These are phyloP conservation scores for Teratosphaeria pseudoeucalypti DNA, from an alignment of 2,329 filamentous ascomycete genomes.

Conservation along the genomic window DNA sequence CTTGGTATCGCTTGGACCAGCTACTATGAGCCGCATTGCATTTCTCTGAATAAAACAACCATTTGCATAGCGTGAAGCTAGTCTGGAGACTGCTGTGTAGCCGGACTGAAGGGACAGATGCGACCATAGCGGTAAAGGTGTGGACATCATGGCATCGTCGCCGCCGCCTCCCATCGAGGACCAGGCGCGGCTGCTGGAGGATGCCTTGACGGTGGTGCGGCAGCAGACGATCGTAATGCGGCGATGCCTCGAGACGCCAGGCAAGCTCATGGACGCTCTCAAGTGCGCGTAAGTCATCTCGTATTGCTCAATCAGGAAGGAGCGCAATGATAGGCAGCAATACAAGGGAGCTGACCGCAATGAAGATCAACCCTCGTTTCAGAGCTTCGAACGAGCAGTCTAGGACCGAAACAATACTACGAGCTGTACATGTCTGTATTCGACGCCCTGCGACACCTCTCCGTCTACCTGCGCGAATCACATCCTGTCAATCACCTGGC, in stretches of 20 bases:
- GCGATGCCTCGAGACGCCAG: slow-evolving; percentile 90
- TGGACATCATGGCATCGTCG: slow-evolving; percentile 12
- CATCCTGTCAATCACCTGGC: slow-evolving; percentile 96
- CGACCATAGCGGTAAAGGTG: not conserved
- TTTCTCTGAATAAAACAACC: not conserved
- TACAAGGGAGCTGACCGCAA: slow-evolving; percentile 1
- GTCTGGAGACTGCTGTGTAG: not conserved
- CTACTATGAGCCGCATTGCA: not conserved
- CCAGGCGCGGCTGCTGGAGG: slow-evolving; percentile 83
- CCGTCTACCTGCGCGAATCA: slow-evolving; percentile 91
- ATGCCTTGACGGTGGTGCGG: slow-evolving; percentile 90
- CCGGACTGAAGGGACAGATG: not conserved
- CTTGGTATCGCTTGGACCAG: not conserved
- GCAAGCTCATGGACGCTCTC: slow-evolving; percentile 98
- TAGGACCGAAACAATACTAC: slow-evolving; percentile 99
- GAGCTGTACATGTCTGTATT: slow-evolving; percentile 99
- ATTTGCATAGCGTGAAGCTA: not conserved
- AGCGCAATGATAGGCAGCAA: not conserved
- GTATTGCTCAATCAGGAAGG: not conserved
- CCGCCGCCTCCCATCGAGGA: slow-evolving; percentile 41
- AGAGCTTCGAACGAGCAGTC: slow-evolving; percentile 91
- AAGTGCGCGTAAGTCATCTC: slow-evolving; percentile 73
- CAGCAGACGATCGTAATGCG: slow-evolving; percentile 97
- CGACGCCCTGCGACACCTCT: slow-evolving; percentile 91
- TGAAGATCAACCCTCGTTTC: slow-evolving; percentile 89